Evolutionary conservation across 108 stramenopile genomes (phyloP).

Genomic region (Nitzschia sp.): DNA sequence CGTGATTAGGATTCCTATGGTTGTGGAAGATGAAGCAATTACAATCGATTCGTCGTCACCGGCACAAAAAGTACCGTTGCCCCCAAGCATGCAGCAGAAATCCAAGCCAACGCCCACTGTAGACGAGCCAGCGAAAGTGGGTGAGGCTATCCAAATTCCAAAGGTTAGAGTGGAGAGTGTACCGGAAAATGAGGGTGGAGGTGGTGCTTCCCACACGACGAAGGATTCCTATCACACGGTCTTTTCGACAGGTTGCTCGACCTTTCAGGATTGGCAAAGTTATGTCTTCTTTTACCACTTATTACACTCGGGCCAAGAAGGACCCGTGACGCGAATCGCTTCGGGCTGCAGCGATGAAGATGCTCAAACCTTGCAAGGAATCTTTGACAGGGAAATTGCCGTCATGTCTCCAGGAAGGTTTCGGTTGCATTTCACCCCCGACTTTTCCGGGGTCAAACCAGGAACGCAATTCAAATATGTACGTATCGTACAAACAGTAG

Average conservation of each 20-base stretch:
- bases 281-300: conserved; percentile 87
- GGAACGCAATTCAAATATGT: conserved; percentile 21
- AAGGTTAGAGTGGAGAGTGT: too few species aligned
- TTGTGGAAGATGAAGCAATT: background rate
- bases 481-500: conserved; percentile 22
- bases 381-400: conserved; percentile 37
- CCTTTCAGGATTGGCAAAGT: conserved; percentile 94
- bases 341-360: conserved; percentile 46
- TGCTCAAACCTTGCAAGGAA: conserved; percentile 18
- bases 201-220: too few species aligned
- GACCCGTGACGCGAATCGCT: conserved; percentile 88
- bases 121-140: too few species aligned
- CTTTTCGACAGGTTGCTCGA: conserved; percentile 88
- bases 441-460: conserved; percentile 25
- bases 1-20: background rate
- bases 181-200: too few species aligned
- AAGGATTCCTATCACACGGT: conserved; percentile 49
- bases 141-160: too few species aligned
- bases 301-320: conserved; percentile 68
- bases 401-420: conserved; percentile 52
- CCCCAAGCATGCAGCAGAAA: too few species aligned
- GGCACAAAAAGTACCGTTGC: too few species aligned
- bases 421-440: conserved; percentile 82
- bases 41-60: too few species aligned
- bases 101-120: too few species aligned